These are phyloP conservation scores for Teunomyces aglyptinius DNA, from an alignment of 805 yeast species.

Conservation along the genomic window DNA sequence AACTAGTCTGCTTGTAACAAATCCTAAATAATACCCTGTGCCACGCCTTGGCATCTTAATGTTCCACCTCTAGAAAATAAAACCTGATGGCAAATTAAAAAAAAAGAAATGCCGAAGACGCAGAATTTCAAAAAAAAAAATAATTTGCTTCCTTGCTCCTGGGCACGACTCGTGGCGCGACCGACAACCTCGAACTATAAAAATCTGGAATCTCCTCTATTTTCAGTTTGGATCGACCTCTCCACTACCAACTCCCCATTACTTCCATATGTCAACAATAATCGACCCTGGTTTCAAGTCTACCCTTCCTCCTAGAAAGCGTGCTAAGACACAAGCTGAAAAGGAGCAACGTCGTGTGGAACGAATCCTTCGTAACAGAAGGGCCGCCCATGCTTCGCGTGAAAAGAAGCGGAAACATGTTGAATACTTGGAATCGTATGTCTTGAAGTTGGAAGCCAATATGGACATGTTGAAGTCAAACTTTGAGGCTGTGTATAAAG, in stretches of 20 bases:
- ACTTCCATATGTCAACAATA: slow-evolving; percentile 4
- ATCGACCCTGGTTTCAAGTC: slow-evolving; percentile 23
- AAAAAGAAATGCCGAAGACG: neutral
- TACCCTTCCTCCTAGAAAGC: slow-evolving; percentile 86
- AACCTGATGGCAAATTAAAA: neutral
- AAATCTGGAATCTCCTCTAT: neutral
- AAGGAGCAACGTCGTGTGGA: slow-evolving; percentile 95
- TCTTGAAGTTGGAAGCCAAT: slow-evolving; percentile 41
- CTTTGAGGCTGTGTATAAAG: slow-evolving; percentile 16
- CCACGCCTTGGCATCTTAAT: neutral
- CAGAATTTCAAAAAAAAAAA: neutral
- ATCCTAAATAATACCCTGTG: neutral
- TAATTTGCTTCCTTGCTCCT: neutral
- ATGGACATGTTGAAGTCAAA: slow-evolving; percentile 23
- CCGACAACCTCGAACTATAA: neutral
- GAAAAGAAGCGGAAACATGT: slow-evolving; percentile 94
- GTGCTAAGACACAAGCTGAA: slow-evolving; percentile 95
- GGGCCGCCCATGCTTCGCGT: slow-evolving; percentile 96
- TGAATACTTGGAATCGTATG: slow-evolving; percentile 72
- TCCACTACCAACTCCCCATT: neutral
- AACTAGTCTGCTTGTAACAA: neutral
- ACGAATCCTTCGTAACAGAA: slow-evolving; percentile 86
- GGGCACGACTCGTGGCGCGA: neutral
- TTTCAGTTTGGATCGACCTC: neutral
- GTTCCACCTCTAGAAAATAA: neutral